Conservation (phyloP, 306 rosid genomes). For the Rosa lucieae region DNA sequence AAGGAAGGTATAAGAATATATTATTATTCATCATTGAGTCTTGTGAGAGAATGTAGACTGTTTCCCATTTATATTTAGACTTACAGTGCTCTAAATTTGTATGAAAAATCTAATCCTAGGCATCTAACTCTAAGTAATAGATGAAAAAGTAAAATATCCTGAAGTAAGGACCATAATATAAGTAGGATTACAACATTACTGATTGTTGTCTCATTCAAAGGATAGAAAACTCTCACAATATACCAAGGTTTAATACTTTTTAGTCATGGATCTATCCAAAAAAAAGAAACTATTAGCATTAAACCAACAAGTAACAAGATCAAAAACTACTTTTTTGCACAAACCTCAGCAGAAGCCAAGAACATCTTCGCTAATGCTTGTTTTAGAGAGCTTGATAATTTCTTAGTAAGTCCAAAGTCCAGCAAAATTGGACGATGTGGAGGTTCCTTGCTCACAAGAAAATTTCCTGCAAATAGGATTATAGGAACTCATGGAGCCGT, state of each 20-base stretch:
- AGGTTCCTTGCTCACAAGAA: conserved; percentile 97
- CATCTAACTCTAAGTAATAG: background rate
- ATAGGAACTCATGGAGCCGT: conserved; percentile 19
- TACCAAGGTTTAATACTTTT: conserved; percentile 2
- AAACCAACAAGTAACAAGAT: background rate
- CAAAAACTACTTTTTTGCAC: conserved; percentile 20
- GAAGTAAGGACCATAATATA: background rate
- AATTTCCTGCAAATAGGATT: conserved; percentile 61
- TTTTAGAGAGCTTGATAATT: conserved; percentile 63
- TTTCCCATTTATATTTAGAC: background rate
- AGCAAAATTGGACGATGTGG: conserved; percentile 90
- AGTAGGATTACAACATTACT: background rate
- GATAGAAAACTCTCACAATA: background rate
- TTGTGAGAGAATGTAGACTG: background rate
- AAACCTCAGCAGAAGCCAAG: conserved; percentile 94
- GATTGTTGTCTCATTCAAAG: background rate
- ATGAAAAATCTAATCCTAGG: background rate
- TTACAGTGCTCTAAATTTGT: background rate
- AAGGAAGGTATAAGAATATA: background rate
- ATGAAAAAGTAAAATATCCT: background rate
- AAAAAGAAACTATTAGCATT: background rate
- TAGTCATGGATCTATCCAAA: background rate
- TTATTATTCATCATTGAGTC: background rate
- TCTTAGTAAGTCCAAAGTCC: conserved; percentile 96
- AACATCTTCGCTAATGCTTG: conserved; percentile 98